Evolutionary conservation across 257 asterid species (phyloP), one percentile per base, ranked within the genome.

Genomic region (Solanum gracilifrons): DNA sequence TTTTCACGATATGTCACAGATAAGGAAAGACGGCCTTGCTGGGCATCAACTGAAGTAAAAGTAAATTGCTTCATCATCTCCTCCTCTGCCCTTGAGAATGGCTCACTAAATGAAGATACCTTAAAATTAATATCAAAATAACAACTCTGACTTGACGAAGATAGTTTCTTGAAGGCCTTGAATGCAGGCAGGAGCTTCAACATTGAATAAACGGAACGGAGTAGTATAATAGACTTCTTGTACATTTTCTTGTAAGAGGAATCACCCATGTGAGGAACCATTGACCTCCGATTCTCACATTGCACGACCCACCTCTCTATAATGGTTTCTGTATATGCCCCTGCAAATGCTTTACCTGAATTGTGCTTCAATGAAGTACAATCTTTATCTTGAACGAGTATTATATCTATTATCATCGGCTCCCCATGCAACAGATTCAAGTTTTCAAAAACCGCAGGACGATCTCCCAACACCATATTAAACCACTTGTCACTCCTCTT

Each of bases 291-390:
- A 88, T 90, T 41, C 93, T 95, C 98, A 66, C 92, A 95, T 86
- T 96, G 99, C 82, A 97, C 98, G 25, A 89, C 89, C 99, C 99
- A 97, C 87, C 99, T 95, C 94, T 97, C 99, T 66, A 95, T 88
- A 35, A 96, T 94, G 2, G 98, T 95, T 89, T 95, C 98, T 5
- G 66, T 87, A 43, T 87, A 80, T 87, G 89, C 48, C 68, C 94
- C 98, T 18, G 92, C 92, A 25, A 87, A 89, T 87, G 90, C 9
- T 68, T 86, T 37, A 29, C 85, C 88, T 16, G 88, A 87, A 85
- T 68, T 85, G 69, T 89, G 90, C 36, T 87, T 87, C 8, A 92
- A 85, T 9, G 94, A 87, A 85, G 92, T 88, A 88, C 83, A 88
- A 4, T 88, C 88, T 3, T 87, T 89, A 58, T 93, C 97, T 90